Percentiles rank a stretch among this genome's conserved stretches.
These are phyloP conservation scores for Plasmodium cynomolgi DNA, from an alignment of 169 alveolate species.

Conservation along the genomic window DNA sequence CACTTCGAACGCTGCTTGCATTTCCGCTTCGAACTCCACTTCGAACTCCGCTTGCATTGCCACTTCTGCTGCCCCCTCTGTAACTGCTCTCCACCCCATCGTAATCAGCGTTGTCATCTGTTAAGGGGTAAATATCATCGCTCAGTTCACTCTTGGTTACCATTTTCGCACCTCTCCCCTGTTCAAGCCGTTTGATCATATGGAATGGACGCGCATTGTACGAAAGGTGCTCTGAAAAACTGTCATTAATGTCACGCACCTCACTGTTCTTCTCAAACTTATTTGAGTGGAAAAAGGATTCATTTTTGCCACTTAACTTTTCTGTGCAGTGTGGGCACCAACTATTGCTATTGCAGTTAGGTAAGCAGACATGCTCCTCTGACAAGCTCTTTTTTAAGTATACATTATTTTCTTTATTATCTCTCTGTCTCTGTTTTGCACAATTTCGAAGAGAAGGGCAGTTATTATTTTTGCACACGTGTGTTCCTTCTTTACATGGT, in stretches of 20 bases:
- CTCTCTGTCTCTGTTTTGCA: background rate
- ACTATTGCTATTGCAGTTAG: background rate
- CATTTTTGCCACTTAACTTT: background rate
- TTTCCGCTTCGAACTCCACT: background rate
- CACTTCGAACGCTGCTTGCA: background rate
- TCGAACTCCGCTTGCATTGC: background rate
- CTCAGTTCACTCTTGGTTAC: background rate
- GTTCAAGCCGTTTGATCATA: background rate
- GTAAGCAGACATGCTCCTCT: background rate
- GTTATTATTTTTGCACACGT: background rate
- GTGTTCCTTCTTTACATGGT: background rate
- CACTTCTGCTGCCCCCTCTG: background rate
- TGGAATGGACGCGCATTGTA: background rate
- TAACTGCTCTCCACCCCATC: background rate
- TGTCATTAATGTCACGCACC: background rate
- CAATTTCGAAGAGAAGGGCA: background rate
- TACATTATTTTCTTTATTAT: background rate
- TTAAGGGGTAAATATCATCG: constrained; percentile 19
- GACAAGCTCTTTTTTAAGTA: background rate
- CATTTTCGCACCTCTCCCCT: background rate
- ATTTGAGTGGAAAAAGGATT: constrained; percentile 7
- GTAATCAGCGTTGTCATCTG: constrained; percentile 34
- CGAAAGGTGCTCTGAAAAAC: background rate
- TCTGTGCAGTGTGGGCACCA: background rate
- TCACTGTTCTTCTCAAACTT: background rate